phyloP scores from a whole-genome alignment of 192 early-diverging fungal species.

The Coemansia sp. region DNA sequence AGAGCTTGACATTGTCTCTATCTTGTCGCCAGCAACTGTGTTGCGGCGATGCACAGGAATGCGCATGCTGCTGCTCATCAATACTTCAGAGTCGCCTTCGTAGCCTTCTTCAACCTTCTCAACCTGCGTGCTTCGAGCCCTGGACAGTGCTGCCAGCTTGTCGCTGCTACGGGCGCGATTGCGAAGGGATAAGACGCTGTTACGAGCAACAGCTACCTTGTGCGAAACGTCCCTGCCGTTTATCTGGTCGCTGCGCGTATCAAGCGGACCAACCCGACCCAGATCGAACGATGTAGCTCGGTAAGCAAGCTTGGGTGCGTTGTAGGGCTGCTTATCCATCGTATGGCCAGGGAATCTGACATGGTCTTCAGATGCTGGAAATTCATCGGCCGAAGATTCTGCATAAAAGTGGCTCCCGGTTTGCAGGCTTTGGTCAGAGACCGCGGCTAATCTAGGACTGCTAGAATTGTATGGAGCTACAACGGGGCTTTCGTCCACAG shows the following conservation, averaged over 20 bases:
- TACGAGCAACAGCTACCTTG: not conserved
- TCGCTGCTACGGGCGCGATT: constrained; percentile 23
- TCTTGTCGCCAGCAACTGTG: constrained; percentile 51
- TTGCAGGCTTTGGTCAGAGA: constrained; percentile 24
- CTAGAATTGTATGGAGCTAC: constrained; percentile 19
- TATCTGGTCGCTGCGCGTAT: not conserved
- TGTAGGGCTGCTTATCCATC: not conserved
- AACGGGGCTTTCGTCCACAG: constrained; percentile 24
- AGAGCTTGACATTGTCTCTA: constrained; percentile 11
- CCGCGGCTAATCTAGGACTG: constrained; percentile 27
- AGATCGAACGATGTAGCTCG: constrained; percentile 50
- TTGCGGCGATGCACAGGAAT: constrained; percentile 45
- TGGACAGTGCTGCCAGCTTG: constrained; percentile 10
- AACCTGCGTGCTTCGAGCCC: constrained; percentile 2
- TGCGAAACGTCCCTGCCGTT: not conserved
- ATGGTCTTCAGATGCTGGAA: not conserved
- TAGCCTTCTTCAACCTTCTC: constrained; percentile 39
- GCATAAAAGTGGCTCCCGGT: constrained; percentile 18
- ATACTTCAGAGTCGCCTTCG: constrained; percentile 46
- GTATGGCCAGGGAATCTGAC: not conserved
- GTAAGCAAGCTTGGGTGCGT: constrained; percentile 19
- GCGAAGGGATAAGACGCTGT: constrained; percentile 2
- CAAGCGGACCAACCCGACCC: constrained; percentile 23
- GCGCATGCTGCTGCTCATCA: constrained; percentile 15
- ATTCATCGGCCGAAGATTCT: constrained; percentile 32